phyloP scores from a whole-genome alignment of 225 moss, liverwort and hornwort species.

The Marchantia polymorpha region DNA sequence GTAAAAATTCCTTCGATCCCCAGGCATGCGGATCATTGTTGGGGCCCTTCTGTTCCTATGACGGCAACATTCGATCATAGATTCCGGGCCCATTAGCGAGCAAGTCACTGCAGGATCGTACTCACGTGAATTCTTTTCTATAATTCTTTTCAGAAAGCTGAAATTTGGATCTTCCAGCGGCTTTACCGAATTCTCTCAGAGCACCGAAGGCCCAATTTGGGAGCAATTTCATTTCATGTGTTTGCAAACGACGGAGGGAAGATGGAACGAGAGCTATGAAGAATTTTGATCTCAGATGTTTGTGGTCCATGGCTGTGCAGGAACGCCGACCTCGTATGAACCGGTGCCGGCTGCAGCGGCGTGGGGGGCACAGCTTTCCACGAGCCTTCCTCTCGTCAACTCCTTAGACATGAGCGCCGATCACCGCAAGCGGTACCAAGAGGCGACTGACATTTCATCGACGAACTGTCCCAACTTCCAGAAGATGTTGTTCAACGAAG shows the following conservation, averaged over 20 bases:
- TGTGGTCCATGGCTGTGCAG: background rate
- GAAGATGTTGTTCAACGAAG: slow-evolving; percentile 27
- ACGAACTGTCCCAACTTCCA: slow-evolving; percentile 17
- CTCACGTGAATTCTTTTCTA: too few species aligned
- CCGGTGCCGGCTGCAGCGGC: slow-evolving; percentile 15
- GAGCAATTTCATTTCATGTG: too few species aligned
- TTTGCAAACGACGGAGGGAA: too few species aligned
- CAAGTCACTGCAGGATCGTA: too few species aligned
- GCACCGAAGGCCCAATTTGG: too few species aligned
- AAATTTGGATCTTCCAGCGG: background rate
- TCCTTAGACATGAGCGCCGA: background rate
- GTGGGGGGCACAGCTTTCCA: slow-evolving; percentile 22
- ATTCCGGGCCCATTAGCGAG: too few species aligned
- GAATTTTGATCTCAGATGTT: background rate
- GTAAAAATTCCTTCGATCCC: slow-evolving; percentile 6
- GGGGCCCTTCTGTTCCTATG: too few species aligned
- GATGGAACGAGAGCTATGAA: background rate
- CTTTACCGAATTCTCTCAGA: background rate
- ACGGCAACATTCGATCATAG: too few species aligned
- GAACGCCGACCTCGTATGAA: slow-evolving; percentile 34
- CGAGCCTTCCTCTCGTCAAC: background rate
- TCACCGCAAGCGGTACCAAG: slow-evolving; percentile 13
- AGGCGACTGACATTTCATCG: slow-evolving; percentile 16
- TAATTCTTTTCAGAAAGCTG: background rate
- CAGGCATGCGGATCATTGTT: too few species aligned